phyloP scores from a whole-genome alignment of 106 monocot species.

The Alisma plantagoaquatica region DNA sequence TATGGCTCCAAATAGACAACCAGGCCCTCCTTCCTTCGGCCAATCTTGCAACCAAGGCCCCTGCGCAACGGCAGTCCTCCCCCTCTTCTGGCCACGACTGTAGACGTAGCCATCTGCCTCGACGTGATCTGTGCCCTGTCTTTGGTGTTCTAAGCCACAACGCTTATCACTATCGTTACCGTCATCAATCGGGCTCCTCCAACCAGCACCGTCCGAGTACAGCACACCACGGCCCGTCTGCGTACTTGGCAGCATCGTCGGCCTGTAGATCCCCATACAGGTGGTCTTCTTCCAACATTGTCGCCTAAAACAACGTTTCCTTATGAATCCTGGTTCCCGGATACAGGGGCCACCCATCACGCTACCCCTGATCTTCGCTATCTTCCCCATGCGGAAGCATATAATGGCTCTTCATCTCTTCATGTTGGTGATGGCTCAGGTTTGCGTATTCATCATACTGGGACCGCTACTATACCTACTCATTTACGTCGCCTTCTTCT shows the following conservation, averaged over 20 bases:
- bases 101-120: not conserved
- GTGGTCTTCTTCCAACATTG: not conserved
- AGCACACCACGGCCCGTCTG: not conserved
- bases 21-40: not conserved
- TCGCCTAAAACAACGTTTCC: too few relatives aligned
- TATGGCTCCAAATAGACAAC: not conserved
- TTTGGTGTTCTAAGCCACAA: not conserved
- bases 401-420: not conserved
- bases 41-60: not conserved
- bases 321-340: not conserved
- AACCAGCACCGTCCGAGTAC: too few relatives aligned
- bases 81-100: too few relatives aligned
- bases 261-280: not conserved
- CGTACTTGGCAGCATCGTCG: not conserved
- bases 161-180: too few relatives aligned
- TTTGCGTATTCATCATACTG: too few relatives aligned
- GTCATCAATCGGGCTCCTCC: too few relatives aligned
- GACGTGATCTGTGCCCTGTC: not conserved
- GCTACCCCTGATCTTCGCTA: not conserved
- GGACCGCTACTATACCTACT: too few relatives aligned
- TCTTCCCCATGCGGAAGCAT: not conserved
- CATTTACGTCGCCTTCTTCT: too few relatives aligned
- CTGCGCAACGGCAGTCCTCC: not conserved
- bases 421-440: not conserved
- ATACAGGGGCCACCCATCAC: constrained; percentile 11